A percentile compares a stretch with the other conserved stretches of the same genome.
Conservation (phyloP, 441 rosid species). For the Capsella rubella region DNA sequence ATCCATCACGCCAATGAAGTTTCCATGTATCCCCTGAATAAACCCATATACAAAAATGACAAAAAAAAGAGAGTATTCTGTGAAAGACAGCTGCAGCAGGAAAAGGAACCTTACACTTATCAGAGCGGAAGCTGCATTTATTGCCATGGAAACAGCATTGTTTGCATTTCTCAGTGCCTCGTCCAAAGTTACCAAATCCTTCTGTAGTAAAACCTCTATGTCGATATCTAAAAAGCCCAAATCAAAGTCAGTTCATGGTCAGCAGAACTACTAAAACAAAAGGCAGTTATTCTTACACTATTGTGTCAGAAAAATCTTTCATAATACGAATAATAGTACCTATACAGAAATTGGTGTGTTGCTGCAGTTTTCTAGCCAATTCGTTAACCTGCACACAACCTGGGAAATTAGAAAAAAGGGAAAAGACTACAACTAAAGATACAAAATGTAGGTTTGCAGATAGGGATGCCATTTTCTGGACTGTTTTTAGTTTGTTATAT, state of each 20-base stretch:
- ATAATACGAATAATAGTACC: conserved; percentile 52
- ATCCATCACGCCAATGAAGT: conserved; percentile 52
- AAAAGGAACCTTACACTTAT: conserved; percentile 62
- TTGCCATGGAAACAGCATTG: conserved; percentile 79
- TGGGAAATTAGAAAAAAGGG: conserved; percentile 17
- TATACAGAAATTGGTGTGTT: conserved; percentile 67
- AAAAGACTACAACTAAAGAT: conserved; percentile 4
- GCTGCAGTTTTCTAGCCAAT: conserved; percentile 66
- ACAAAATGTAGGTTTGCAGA: conserved; percentile 5
- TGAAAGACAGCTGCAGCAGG: conserved; percentile 36
- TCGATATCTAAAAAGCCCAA: conserved; percentile 71
- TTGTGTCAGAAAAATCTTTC: conserved; percentile 1
- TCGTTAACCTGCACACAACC: conserved; percentile 69
- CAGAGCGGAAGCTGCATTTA: conserved; percentile 66
- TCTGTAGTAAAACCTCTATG: conserved; percentile 77
- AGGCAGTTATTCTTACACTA: conserved; percentile 2
- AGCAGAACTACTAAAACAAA: conserved; percentile 30
- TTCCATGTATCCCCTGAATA: conserved; percentile 66
- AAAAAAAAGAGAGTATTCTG: background rate
- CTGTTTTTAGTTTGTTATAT: background rate
- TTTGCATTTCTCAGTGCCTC: conserved; percentile 90
- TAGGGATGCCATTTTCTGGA: background rate
- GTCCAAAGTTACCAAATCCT: conserved; percentile 85
- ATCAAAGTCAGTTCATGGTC: conserved; percentile 36
- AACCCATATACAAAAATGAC: conserved; percentile 33